Conservation (phyloP, 2,329 filamentous ascomycete genomes). For the Colletotrichum sp. region DNA sequence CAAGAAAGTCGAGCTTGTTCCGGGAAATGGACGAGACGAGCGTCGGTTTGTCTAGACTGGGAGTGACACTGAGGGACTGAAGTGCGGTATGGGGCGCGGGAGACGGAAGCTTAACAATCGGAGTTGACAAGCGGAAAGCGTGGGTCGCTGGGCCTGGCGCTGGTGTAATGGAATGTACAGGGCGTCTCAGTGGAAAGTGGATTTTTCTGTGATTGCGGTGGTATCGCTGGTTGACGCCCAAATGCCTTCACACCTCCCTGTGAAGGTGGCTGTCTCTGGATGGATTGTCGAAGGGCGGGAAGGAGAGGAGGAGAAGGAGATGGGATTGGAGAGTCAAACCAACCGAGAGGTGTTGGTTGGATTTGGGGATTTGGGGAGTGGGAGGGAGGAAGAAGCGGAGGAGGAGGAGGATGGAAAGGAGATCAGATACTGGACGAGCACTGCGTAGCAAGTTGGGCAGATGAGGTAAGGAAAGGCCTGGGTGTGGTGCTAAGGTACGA, state of each 20-base stretch:
- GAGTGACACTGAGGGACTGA: neutral
- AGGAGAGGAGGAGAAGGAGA: neutral
- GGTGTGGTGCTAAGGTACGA: neutral
- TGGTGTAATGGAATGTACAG: slow-evolving; percentile 14
- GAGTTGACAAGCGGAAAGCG: slow-evolving; percentile 18
- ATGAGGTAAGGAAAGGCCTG: slow-evolving; percentile 12
- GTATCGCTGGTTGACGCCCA: slow-evolving; percentile 17
- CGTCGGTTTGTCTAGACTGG: neutral
- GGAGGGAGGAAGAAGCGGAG: neutral
- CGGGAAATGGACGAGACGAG: neutral
- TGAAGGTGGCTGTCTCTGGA: neutral
- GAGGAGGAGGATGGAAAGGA: neutral
- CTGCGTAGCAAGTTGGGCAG: neutral
- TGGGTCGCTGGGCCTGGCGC: slow-evolving; percentile 16
- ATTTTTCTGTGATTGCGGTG: slow-evolving; percentile 4
- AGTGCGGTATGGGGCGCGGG: slow-evolving; percentile 16
- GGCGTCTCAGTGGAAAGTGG: slow-evolving; percentile 19
- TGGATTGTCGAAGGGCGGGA: neutral
- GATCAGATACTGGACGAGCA: slow-evolving; percentile 7
- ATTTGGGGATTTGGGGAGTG: slow-evolving; percentile 13
- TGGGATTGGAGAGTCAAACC: slow-evolving; percentile 9
- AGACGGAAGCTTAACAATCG: slow-evolving; percentile 22
- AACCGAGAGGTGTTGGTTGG: slow-evolving; percentile 3
- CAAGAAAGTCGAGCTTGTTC: neutral
- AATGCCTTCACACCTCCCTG: slow-evolving; percentile 16